Evolutionary conservation across 2,329 filamentous ascomycete genomes (phyloP).

Genomic region (Arthrobotrys iridis): DNA sequence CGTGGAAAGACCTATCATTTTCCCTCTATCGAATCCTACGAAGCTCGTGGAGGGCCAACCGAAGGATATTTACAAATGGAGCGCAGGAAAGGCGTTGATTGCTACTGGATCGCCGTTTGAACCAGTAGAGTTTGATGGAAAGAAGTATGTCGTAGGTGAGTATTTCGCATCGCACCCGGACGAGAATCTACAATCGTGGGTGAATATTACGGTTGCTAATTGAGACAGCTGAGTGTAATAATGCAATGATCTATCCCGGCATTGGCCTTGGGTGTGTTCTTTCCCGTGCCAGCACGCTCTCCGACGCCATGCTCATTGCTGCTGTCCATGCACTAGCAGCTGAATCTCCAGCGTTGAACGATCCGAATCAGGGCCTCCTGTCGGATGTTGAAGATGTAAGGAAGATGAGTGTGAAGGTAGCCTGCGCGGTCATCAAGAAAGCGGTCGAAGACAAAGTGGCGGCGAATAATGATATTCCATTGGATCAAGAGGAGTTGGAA

Average conservation of each 20-base stretch:
- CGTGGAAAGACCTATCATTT: constrained; percentile 76
- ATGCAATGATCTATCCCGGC: constrained; percentile 84
- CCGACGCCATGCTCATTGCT: constrained; percentile 82
- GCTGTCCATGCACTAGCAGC: constrained; percentile 78
- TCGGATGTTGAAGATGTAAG: constrained; percentile 80
- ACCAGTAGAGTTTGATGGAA: constrained; percentile 72
- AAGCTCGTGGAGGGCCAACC: constrained; percentile 83
- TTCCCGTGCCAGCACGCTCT: constrained; percentile 72
- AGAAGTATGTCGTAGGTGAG: constrained; percentile 68
- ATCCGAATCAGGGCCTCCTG: constrained; percentile 73
- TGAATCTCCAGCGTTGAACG: constrained; percentile 75
- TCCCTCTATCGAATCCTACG: constrained; percentile 87
- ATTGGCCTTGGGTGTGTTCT: constrained; percentile 84
- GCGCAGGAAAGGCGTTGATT: constrained; percentile 77
- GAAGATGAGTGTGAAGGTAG: constrained; percentile 80
- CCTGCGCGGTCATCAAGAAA: constrained; percentile 76
- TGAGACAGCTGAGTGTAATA: constrained; percentile 80
- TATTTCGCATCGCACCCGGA: constrained; percentile 32
- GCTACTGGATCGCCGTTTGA: constrained; percentile 86
- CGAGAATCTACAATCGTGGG: constrained; percentile 59
- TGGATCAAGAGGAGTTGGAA: constrained; percentile 68
- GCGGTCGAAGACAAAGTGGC: constrained; percentile 76
- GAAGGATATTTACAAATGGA: constrained; percentile 79
- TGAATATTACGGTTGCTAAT: constrained; percentile 57
- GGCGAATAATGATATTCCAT: constrained; percentile 73